phyloP scores from a whole-genome alignment of 441 rosid genomes.

The Populus hybrid region DNA sequence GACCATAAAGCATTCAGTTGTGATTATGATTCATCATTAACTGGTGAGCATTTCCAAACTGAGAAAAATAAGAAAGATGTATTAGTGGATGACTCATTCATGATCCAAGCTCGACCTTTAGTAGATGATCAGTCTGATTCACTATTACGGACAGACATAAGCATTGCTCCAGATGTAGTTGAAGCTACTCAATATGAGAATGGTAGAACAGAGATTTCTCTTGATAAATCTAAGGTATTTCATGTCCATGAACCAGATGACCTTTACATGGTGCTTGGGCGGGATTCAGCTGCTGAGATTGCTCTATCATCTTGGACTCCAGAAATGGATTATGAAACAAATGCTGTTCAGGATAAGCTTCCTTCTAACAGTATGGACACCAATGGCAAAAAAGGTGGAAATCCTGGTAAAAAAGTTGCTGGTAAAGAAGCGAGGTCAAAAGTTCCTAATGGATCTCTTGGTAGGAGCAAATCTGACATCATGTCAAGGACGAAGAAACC shows the following conservation, averaged over 20 bases:
- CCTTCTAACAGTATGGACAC: slow-evolving; percentile 28
- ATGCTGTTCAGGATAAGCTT: slow-evolving; percentile 30
- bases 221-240: slow-evolving; percentile 23
- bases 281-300: slow-evolving; percentile 51
- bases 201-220: slow-evolving; percentile 30
- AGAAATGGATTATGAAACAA: slow-evolving; percentile 60
- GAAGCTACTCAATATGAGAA: slow-evolving; percentile 44
- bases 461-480: slow-evolving; percentile 44
- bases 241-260: slow-evolving; percentile 74
- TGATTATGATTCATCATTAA: slow-evolving; percentile 36
- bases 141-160: slow-evolving; percentile 50
- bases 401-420: slow-evolving; percentile 35
- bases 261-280: slow-evolving; percentile 85
- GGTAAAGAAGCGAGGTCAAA: slow-evolving; percentile 55
- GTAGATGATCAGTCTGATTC: slow-evolving; percentile 46
- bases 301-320: slow-evolving; percentile 62
- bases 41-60: slow-evolving; percentile 22
- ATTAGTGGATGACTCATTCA: slow-evolving; percentile 76
- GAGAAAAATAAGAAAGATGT: slow-evolving; percentile 49
- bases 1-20: slow-evolving; percentile 47
- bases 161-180: slow-evolving; percentile 59
- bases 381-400: slow-evolving; percentile 33
- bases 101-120: slow-evolving; percentile 57
- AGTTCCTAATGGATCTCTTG: slow-evolving; percentile 40
- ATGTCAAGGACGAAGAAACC: slow-evolving; percentile 53